Evolutionary conservation across 768 basidiomycete species (phyloP).

Genomic region (Leccinum truebloodii): DNA sequence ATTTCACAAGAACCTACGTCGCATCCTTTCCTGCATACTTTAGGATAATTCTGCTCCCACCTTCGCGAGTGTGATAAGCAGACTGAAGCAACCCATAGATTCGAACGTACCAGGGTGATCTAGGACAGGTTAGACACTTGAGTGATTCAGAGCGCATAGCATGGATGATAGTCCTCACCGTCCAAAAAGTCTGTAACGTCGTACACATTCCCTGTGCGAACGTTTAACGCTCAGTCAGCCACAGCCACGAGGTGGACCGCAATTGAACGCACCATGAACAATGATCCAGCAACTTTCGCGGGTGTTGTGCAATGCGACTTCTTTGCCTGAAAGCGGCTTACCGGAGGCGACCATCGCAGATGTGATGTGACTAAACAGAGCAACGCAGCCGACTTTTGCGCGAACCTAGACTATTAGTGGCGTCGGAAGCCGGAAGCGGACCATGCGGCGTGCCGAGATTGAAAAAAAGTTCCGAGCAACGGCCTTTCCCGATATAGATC

Average conservation of each 20-base stretch:
- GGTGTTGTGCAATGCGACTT: constrained; percentile 55
- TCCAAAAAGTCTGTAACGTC: constrained; percentile 80
- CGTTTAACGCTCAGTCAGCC: constrained; percentile 11
- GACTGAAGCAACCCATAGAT: not conserved
- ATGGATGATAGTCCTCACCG: constrained; percentile 39
- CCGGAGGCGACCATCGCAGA: constrained; percentile 14
- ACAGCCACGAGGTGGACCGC: not conserved
- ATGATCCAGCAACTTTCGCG: constrained; percentile 81
- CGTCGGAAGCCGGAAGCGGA: not conserved
- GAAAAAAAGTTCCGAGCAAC: not conserved
- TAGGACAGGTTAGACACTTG: constrained; percentile 18
- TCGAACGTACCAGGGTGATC: constrained; percentile 62
- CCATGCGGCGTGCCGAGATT: not conserved
- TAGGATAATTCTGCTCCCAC: constrained; percentile 82
- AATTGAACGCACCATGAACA: constrained; percentile 60
- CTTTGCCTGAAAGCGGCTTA: constrained; percentile 42
- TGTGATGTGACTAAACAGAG: not conserved
- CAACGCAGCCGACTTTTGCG: not conserved
- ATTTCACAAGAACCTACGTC: constrained; percentile 53
- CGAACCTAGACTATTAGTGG: not conserved
- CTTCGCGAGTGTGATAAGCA: constrained; percentile 33
- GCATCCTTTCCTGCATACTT: constrained; percentile 91
- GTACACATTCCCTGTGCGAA: constrained; percentile 62
- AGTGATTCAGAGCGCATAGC: not conserved
- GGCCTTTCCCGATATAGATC: not conserved